Evolutionary conservation across 2,329 filamentous ascomycete genomes (phyloP), one percentile per base, ranked within the genome.

Genomic region (Venturia carpophila): DNA sequence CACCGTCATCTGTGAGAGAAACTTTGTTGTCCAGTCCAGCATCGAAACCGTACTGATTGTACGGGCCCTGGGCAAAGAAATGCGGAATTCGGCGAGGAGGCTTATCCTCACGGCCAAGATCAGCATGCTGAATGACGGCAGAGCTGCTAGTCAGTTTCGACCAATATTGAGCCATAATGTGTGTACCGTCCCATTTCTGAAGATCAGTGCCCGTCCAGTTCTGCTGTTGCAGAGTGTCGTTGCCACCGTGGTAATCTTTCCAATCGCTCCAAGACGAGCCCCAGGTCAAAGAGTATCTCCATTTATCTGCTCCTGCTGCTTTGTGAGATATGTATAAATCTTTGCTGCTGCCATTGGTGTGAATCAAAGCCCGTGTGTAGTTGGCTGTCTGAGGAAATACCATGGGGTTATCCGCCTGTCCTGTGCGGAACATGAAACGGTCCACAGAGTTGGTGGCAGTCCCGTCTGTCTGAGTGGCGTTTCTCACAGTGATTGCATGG

Each of bases 11-110:
- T 6, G 76, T 74, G 39, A 78, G 75, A 56, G 76, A 71, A 75
- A 87, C 81, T 6, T 74, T 68, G 64, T 85, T 85, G 1, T 76
- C 71, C 24, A 87, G 70, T 2, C 86, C 86, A 30, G 79, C 78
- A 70, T 88, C 86, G 69, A 82, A 88, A 17, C 86, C 85, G 69
- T 83, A 88, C 66, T 84, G 77, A 70, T 88, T 88, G 73, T 82
- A 87, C 0, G 79, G 77, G 0, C 86, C 86, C 62, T 87, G 83
- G 60, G 84, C 79, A 70, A 83, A 86, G 13, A 88, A 73, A 71
- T 88, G 85, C 5, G 86, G 86, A 70, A 84, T 86, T 39, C 83
- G 79, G 62, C 85, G 77, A 37, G 52, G 52, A 19, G 52, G 52
- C 11, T 77, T 74, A 5, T 74, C 71, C 7, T 72, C 69, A 52